Evolutionary conservation across 495 filamentous ascomycete genomes (phyloP).

Genomic region (Penicilliopsis zonata): DNA sequence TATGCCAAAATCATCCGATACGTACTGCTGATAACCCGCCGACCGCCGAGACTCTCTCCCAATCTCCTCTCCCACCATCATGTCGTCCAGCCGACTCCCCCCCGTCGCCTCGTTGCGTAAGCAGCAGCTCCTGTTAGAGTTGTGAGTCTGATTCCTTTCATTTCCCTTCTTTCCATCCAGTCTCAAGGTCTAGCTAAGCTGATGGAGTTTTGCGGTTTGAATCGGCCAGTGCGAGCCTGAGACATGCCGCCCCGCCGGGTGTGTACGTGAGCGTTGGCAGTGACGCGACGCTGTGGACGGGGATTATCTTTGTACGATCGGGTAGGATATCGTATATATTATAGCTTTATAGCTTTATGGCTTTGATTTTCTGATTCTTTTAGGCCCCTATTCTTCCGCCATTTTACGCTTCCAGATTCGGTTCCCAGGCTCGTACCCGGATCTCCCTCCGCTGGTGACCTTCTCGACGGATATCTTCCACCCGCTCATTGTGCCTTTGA

Average conservation of each 20-base stretch:
- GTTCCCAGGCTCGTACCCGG: constrained; percentile 73
- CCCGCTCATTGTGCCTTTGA: constrained; percentile 79
- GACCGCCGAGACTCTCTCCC: too few species aligned
- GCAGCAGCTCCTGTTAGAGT: constrained; percentile 67
- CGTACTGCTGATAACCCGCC: too few species aligned
- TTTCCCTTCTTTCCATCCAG: too few species aligned
- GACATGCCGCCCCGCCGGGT: constrained; percentile 67
- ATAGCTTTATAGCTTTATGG: constrained; percentile 78
- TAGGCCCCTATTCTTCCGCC: constrained; percentile 82
- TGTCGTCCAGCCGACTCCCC: constrained; percentile 31
- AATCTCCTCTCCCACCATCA: constrained; percentile 9
- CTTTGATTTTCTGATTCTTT: constrained; percentile 74
- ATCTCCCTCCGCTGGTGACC: constrained; percentile 67
- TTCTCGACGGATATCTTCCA: constrained; percentile 91
- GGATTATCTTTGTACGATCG: constrained; percentile 82
- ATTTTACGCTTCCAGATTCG: constrained; percentile 82
- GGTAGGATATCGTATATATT: constrained; percentile 83
- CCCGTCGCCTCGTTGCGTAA: constrained; percentile 35
- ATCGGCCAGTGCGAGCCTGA: constrained; percentile 57
- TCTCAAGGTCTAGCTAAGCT: too few species aligned
- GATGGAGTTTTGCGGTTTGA: too few species aligned
- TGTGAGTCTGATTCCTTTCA: constrained; percentile 44
- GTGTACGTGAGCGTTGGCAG: constrained; percentile 76
- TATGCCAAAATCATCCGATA: too few species aligned
- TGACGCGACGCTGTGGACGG: constrained; percentile 70